A percentile compares a stretch with the other conserved stretches of the same genome.
Conservation (phyloP, 2,329 filamentous ascomycete genomes). For the Trichoderma afroharzianum region DNA sequence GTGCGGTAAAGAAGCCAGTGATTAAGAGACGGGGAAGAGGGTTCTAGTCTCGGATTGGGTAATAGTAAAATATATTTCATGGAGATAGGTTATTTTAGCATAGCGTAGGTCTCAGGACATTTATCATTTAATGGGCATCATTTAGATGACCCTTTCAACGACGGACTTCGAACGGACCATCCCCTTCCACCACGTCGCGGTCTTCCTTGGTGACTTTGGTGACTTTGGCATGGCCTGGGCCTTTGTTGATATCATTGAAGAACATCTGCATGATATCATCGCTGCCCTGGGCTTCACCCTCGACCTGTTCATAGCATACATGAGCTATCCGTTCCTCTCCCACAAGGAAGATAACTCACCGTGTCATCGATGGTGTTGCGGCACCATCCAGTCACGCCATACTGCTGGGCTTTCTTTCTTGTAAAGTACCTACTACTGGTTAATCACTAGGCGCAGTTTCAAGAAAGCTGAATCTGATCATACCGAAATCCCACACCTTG, state of each 20-base stretch:
- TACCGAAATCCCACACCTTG: constrained; percentile 57
- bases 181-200: constrained; percentile 61
- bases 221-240: constrained; percentile 70
- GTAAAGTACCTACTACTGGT: constrained; percentile 48
- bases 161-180: constrained; percentile 61
- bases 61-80: neutral
- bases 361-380: constrained; percentile 56
- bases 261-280: constrained; percentile 64
- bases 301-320: constrained; percentile 57
- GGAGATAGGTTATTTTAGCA: neutral
- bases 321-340: neutral
- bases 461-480: neutral
- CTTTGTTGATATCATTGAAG: constrained; percentile 69
- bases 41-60: constrained; percentile 33
- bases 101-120: neutral
- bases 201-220: constrained; percentile 68
- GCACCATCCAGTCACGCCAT: constrained; percentile 58
- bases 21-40: constrained; percentile 54
- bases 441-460: neutral
- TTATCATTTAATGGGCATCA: neutral
- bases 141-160: constrained; percentile 25
- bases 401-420: constrained; percentile 46
- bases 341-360: constrained; percentile 30
- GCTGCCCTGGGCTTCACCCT: constrained; percentile 82
- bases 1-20: constrained; percentile 59